phyloP scores from a whole-genome alignment of 176 grass and related monocot genomes.

The Alopecurus myosuroides region DNA sequence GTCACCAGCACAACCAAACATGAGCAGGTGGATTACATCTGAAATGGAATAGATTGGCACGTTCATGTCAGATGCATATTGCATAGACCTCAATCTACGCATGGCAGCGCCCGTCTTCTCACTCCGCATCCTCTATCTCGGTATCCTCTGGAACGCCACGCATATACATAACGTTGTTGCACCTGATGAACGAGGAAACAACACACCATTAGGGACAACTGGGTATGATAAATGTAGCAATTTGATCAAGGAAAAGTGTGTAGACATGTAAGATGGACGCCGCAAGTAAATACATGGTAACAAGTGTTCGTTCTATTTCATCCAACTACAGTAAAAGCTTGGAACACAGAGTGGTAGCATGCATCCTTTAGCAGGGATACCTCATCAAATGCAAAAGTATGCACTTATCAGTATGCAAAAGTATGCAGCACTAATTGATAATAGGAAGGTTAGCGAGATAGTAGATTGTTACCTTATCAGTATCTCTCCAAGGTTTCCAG shows the following conservation, averaged over 20 bases:
- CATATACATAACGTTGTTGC: constrained; percentile 77
- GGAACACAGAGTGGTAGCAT: neutral
- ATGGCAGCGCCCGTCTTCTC: constrained; percentile 6
- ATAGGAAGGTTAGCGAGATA: neutral
- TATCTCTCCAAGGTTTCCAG: constrained; percentile 84
- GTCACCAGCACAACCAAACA: neutral
- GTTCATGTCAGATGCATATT: constrained; percentile 1
- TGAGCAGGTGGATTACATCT: neutral
- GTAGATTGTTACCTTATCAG: constrained; percentile 55
- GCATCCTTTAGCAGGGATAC: neutral
- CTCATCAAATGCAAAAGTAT: neutral
- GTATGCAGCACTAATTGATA: neutral
- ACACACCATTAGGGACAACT: neutral
- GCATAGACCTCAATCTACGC: neutral
- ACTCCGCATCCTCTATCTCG: constrained; percentile 76
- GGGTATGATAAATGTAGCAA: neutral
- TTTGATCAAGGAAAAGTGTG: neutral
- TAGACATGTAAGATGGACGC: neutral
- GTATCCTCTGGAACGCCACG: constrained; percentile 71
- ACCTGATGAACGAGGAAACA: constrained; percentile 45
- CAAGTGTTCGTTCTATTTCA: neutral
- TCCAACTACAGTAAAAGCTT: neutral
- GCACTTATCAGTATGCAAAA: neutral
- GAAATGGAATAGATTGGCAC: neutral
- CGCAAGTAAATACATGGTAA: neutral